Conservation (phyloP, 176 grass and related monocot genomes). For the Carex littledalei region DNA sequence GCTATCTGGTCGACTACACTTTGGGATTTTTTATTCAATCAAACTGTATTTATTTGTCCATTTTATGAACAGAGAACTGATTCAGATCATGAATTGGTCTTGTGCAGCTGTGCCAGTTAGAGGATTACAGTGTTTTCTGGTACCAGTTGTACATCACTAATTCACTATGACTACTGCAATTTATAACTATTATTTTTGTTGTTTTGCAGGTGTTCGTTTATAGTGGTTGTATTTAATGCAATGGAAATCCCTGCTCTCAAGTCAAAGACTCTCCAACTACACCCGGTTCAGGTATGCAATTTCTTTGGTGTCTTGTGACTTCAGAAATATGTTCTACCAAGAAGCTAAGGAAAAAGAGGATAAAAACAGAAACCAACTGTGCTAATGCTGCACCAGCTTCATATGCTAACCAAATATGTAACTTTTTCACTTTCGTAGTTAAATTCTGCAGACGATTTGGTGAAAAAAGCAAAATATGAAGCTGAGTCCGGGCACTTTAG, state of each 20-base stretch:
- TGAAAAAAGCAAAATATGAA: constrained; percentile 42
- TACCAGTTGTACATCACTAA: not conserved
- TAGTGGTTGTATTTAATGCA: constrained; percentile 62
- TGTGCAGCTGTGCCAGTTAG: not conserved
- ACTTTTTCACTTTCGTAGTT: constrained; percentile 34
- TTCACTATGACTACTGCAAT: not conserved
- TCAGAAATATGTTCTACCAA: not conserved
- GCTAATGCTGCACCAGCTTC: not conserved
- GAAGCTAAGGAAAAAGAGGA: not conserved
- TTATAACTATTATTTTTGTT: not conserved
- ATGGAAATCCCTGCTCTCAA: constrained; percentile 47
- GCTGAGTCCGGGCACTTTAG: constrained; percentile 34
- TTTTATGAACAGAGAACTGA: not conserved
- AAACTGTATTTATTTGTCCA: not conserved
- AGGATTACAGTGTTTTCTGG: not conserved
- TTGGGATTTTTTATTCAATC: not conserved
- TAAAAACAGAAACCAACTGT: not conserved
- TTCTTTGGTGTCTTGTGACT: not conserved
- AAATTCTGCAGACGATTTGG: constrained; percentile 53
- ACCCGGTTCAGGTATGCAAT: constrained; percentile 66
- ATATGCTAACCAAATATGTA: not conserved
- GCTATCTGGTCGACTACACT: too few species aligned
- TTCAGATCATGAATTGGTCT: not conserved
- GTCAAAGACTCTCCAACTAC: constrained; percentile 51
- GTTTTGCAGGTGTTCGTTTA: constrained; percentile 56